Evolutionary conservation across 2,329 filamentous ascomycete genomes (phyloP), one percentile per base, ranked within the genome.

Genomic region (Biscogniauxia sp.): DNA sequence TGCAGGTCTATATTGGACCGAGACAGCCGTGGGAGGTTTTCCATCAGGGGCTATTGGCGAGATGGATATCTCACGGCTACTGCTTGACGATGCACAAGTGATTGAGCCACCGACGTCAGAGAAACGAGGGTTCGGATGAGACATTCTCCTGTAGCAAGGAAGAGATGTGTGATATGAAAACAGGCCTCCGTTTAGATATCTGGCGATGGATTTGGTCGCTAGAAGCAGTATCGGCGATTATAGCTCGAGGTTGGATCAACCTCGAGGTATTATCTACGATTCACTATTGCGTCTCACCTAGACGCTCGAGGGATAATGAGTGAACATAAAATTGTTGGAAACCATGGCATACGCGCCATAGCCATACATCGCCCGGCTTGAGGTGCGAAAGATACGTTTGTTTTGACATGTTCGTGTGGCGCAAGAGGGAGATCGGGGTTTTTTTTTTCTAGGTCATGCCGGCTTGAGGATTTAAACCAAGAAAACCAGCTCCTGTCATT

Each of bases 61-160:
- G 69, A 88, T 88, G 85, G 85, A 85, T 56, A 86, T 88, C 53
- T 84, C 84, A 17, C 79, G 85, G 13, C 76, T 88, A 1, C 71
- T 88, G 2, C 76, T 87, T n/a, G 83, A 87, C 57, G 84, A 86
- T 63, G 73, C 75, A 3, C 76, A 76, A 54, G 57, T 60, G 15
- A 59, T 67, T 25, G 71, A 73, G 26, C 56, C 66, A 9, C 52
- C 66, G 11, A 58, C 62, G 26, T 56, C 63, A 5, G 72, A 74
- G 23, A 68, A 67, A 60, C 67, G 72, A 50, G 72, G 72, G 20
- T 63, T 68, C 45, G 70, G 71, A 50, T 73, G 66, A 71, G 45
- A 17, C 17, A 20, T 17, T 13, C 23, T 8, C 20, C 17, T 23
- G 7, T 58, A 51, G 54, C 52, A 32, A 37, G 53, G 45, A 41